phyloP scores from a whole-genome alignment of 441 rosid species.

The Bocquillonia castaneifolia region DNA sequence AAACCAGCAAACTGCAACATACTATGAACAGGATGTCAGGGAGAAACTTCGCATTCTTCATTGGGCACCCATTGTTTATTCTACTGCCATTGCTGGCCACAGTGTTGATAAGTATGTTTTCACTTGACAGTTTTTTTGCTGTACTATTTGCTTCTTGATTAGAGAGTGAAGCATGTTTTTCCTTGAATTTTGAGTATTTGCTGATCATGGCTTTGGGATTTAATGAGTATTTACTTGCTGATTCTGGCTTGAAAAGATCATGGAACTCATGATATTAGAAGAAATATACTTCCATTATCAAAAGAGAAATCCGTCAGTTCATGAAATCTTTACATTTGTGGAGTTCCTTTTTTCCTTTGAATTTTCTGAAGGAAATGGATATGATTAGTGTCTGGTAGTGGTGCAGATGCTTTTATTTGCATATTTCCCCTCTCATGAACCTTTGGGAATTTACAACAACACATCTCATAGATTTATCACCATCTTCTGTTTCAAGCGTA shows the following conservation, averaged over 20 bases:
- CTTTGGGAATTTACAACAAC: not conserved
- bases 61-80: constrained; percentile 95
- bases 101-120: constrained; percentile 74
- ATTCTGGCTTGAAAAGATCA: not conserved
- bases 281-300: not conserved
- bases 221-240: not conserved
- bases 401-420: not conserved
- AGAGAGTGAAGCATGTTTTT: constrained; percentile 1
- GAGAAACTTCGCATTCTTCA: constrained; percentile 80
- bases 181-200: not conserved
- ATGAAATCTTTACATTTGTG: not conserved
- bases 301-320: not conserved
- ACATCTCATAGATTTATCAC: not conserved
- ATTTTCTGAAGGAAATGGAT: constrained; percentile 1
- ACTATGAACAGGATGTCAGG: constrained; percentile 85
- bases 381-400: not conserved
- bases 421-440: not conserved
- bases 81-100: constrained; percentile 80
- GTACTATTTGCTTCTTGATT: not conserved
- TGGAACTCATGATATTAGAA: not conserved
- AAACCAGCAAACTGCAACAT: constrained; percentile 66
- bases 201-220: not conserved
- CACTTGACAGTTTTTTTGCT: not conserved
- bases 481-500: not conserved
- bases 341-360: not conserved